A percentile compares a stretch with the other conserved stretches of the same genome.
These are phyloP conservation scores for Zizania latifolia DNA, from an alignment of 176 grass and related monocot genomes.

Conservation along the genomic window DNA sequence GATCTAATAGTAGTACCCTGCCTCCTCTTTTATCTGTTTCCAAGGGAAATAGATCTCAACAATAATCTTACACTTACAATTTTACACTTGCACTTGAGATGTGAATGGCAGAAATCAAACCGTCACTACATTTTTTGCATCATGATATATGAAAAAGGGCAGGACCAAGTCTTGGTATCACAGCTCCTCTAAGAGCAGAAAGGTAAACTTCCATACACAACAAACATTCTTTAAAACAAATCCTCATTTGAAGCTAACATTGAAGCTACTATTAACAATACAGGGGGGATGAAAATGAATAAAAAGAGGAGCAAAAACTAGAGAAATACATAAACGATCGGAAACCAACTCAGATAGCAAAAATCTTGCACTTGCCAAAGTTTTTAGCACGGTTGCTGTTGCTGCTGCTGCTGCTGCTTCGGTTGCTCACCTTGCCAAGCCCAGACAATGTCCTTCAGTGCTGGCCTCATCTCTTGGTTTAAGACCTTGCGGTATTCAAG, in stretches of 20 bases:
- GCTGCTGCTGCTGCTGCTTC: constrained; percentile 28
- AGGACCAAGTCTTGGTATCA: neutral
- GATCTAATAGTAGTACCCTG: neutral
- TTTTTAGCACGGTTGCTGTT: constrained; percentile 8
- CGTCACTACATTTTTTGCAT: too few species aligned
- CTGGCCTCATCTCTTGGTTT: constrained; percentile 77
- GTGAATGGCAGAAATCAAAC: too few species aligned
- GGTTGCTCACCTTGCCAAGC: constrained; percentile 88
- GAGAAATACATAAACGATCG: constrained; percentile 13
- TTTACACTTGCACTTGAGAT: too few species aligned
- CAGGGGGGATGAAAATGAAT: neutral
- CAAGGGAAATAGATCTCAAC: neutral
- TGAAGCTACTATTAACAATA: neutral
- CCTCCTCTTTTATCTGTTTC: neutral
- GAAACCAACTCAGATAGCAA: neutral
- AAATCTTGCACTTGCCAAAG: neutral
- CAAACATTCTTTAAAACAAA: neutral
- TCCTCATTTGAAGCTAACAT: neutral
- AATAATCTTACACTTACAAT: too few species aligned
- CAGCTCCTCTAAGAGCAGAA: neutral
- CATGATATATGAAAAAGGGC: neutral
- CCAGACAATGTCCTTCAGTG: constrained; percentile 90
- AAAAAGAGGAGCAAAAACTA: neutral
- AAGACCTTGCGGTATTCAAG: constrained; percentile 72
- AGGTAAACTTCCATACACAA: neutral